Percentiles rank a stretch among this genome's conserved stretches.
phyloP scores from a whole-genome alignment of 768 basidiomycete species.

The Clavaria fumosa region DNA sequence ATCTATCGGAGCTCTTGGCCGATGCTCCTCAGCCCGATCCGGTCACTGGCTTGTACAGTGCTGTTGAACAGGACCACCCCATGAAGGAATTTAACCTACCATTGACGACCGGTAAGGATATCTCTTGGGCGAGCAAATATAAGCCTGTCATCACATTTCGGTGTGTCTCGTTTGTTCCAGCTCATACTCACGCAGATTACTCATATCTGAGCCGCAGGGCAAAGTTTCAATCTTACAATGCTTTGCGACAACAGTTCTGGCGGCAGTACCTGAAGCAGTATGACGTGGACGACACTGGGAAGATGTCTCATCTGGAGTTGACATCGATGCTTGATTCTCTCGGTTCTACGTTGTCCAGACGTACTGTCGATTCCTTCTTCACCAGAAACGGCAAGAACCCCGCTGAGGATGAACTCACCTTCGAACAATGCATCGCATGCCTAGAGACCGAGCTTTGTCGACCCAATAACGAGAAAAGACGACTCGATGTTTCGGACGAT shows the following conservation, averaged over 20 bases:
- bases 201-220: conserved; percentile 33
- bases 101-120: conserved; percentile 18
- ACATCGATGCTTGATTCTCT: conserved; percentile 95
- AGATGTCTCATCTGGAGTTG: conserved; percentile 71
- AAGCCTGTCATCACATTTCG: conserved; percentile 43
- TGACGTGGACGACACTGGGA: conserved; percentile 67
- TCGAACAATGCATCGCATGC: conserved; percentile 69
- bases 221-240: conserved; percentile 90
- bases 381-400: conserved; percentile 48
- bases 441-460: conserved; percentile 75
- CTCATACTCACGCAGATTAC: not conserved
- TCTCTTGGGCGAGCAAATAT: conserved; percentile 16
- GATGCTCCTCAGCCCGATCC: conserved; percentile 52
- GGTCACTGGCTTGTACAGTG: conserved; percentile 40
- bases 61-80: conserved; percentile 35
- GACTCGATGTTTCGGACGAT: conserved; percentile 27
- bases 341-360: conserved; percentile 72
- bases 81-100: conserved; percentile 64
- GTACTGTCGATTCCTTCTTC: conserved; percentile 78
- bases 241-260: conserved; percentile 86
- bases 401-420: conserved; percentile 52
- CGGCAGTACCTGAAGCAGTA: conserved; percentile 78
- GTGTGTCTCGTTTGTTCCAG: conserved; percentile 21
- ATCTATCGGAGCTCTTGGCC: conserved; percentile 53
- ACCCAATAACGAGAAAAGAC: conserved; percentile 49